Evolutionary conservation across 441 rosid species (phyloP), one percentile per base, ranked within the genome.

Genomic region (Croton setiger): DNA sequence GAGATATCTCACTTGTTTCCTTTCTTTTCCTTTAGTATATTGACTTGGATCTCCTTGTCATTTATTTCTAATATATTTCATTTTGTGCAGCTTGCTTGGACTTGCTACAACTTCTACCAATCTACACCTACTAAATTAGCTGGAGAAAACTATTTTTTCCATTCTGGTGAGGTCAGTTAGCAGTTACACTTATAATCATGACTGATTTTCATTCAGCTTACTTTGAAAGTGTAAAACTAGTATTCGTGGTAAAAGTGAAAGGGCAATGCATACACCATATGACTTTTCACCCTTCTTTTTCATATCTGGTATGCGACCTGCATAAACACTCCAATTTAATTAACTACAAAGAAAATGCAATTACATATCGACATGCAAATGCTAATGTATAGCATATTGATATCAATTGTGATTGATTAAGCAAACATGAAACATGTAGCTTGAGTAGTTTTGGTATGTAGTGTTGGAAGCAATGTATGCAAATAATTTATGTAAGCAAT

Each of bases 71-170:
- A 27, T 27, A 27, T 27, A 2, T 65, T 69, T 55, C 43, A 48
- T 69, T n/a, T 45, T 64, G 3, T 74, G 81, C 83, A 95, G 98
- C 99, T 95, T 81, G 98, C 91, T 20, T 88, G 96, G 96, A 95
- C 99, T 8, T 95, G 99, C 72, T 95, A 92, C 77, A 95, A 90
- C 74, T 91, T 95, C 72, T 92, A 95, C 78, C 92, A 86, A 75
- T 85, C 92, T 35, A 91, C 99, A 35, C 90, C 93, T 43, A 90
- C 98, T 72, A 95, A 92, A 83, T 79, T 92, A 77, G 98, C 98
- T 4, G 99, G 97, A 72, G 99, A 95, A 85, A 95, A 89, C 71
- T 95, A 95, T 72, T 89, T 85, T 81, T 95, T 95, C 81, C 83
- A 67, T 66, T 51, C 87, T 53, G 99, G 96, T 49, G 66, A 82